A percentile compares a stretch with the other conserved stretches of the same genome.
These are phyloP conservation scores for Solanum megistacrolobum DNA, from an alignment of 257 asterid genomes.

Conservation along the genomic window DNA sequence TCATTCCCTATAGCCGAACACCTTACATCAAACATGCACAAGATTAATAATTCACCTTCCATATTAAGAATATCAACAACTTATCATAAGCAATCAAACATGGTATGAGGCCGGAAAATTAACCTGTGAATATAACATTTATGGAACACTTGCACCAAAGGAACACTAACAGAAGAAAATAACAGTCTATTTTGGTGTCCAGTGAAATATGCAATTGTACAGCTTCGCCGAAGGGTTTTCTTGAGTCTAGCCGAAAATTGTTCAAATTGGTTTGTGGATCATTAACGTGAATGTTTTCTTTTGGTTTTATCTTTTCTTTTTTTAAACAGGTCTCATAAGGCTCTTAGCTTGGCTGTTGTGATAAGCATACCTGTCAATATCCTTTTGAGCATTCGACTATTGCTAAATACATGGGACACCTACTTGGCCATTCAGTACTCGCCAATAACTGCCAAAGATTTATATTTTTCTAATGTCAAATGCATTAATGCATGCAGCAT, in stretches of 20 bases:
- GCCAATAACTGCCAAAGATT: not conserved
- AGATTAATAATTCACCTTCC: not conserved
- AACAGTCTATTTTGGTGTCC: not conserved
- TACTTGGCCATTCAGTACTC: not conserved
- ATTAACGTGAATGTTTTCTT: not conserved
- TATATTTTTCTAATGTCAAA: not conserved
- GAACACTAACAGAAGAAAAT: not conserved
- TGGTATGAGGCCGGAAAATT: not conserved
- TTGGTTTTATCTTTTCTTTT: not conserved
- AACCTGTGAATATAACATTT: not conserved
- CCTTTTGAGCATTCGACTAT: not conserved
- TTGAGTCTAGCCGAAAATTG: not conserved
- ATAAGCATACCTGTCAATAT: not conserved
- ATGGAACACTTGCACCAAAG: not conserved
- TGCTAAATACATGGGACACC: not conserved
- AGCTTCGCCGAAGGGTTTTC: not conserved
- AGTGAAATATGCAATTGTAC: not conserved
- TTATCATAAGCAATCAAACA: not conserved
- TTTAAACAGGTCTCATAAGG: not conserved
- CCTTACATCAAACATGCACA: not conserved
- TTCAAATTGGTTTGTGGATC: not conserved
- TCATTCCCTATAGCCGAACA: not conserved
- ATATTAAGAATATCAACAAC: not conserved
- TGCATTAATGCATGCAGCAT: not conserved
- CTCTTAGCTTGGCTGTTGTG: not conserved